Base-by-base conservation (phyloP, 441 rosid species). In the Erodium trifolium region DNA sequence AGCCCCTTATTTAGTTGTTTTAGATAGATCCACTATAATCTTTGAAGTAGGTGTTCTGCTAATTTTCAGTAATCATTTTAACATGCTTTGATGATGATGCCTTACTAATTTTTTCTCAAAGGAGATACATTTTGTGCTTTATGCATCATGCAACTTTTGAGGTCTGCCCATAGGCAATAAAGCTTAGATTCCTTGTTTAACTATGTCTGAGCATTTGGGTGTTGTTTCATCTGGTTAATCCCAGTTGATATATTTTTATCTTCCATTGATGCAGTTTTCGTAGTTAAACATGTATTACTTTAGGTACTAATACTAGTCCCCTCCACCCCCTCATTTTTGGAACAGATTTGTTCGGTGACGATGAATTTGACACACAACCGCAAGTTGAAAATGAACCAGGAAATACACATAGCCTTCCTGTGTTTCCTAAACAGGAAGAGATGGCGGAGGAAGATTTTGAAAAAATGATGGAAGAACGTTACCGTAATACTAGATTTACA, bases 391-490 rank as follows among this genome's bases (percentile, higher is more conserved):
- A 77, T 49, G 84, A 82, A 55, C 71, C 83, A 17, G 84, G 67
- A 17, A 85, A 78, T 73, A 39, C 74, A 16, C 73, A 70, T 10
- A 79, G 68, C 66, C 67, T 81, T 59, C 80, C 92, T 0, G 77
- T 89, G 65, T 68, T 84, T 17, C 98, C 96, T 3, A 93, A 91
- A 72, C 92, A 91, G 79, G 98, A 93, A 76, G 87, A 80, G 69
- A 76, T 85, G 9, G 77, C 84, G 41, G 97, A 88, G 81, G 97
- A 84, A 67, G 97, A 89, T 62, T 89, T 83, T 72, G 96, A 89
- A 77, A 88, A 77, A 73, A 83, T 93, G 70, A 86, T 91, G 96
- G 97, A 93, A 75, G 96, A 88, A 65, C 84, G 90, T 29, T 91
- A 82, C 79, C 86, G 76, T 66, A 75, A 78, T 72, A 77, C 92